Evolutionary conservation across 116 monocot species (phyloP), one percentile per base, ranked within the genome.

Genomic region (Dioscorea cayenensis): DNA sequence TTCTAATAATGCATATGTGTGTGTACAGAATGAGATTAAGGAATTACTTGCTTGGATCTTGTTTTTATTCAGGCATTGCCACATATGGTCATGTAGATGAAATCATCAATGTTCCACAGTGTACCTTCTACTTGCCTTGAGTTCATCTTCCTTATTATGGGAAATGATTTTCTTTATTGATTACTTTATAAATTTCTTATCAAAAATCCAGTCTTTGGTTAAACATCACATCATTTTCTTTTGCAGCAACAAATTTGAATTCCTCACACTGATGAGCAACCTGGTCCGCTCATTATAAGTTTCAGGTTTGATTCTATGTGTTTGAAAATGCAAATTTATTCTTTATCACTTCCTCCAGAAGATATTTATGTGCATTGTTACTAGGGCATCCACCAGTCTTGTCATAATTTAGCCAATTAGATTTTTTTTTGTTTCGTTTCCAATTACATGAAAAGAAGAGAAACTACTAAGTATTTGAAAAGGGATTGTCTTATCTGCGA

Each of bases 31-130:
- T 0, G 17, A 55, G 1, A 55, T 18, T 16, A 14, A 19, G 1
- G 1, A 55, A 19, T 5, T 16, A n/a, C 63, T 11, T 63, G 27
- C 72, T 76, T 48, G 8, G 49, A 74, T 49, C 17, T 10, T 59
- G 21, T 20, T 51, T 70, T 76, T 63, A 38, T 75, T 64, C 82
- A 99, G 99, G 99, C 99, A 77, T 79, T 99, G 86, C 94, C 94
- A 1, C 82, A 94, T 55, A 90, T 99, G 94, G 91, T 63, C 78
- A 70, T 78, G 80, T 94, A 14, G 99, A 99, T 82, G 84, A 83
- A 77, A 78, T 99, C 36, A 73, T 99, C 69, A 99, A 89, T 79
- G 99, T 94, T 84, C 99, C 99, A 82, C 91, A 99, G 99, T 99
- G 91, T 76, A 72, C 3, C 16, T 38, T 16, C 60, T 22, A 29